Conservation (phyloP, 2,329 filamentous ascomycete species). For the Lomentospora prolificans region DNA sequence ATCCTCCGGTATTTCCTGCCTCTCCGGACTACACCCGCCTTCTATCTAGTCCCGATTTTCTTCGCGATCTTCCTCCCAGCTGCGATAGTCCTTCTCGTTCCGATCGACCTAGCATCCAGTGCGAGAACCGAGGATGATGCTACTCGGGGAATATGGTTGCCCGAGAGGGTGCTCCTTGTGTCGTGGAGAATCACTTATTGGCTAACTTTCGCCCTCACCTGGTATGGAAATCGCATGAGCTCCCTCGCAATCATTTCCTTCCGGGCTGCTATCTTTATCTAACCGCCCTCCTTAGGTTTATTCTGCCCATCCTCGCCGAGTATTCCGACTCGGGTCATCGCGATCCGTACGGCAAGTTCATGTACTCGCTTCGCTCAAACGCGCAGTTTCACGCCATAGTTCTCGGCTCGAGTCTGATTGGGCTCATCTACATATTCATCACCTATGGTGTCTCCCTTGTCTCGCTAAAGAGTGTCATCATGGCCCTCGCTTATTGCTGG, state of each 20-base stretch:
- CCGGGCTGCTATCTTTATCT: too few species aligned
- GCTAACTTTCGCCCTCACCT: conserved; percentile 91
- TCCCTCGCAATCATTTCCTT: too few species aligned
- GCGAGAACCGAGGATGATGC: conserved; percentile 61
- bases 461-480: conserved; percentile 73
- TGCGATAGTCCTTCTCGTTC: conserved; percentile 83
- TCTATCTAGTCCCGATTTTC: conserved; percentile 86
- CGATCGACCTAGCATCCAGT: conserved; percentile 88
- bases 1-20: conserved; percentile 86
- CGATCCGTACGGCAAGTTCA: conserved; percentile 67
- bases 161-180: conserved; percentile 66
- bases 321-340: conserved; percentile 92
- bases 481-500: conserved; percentile 94
- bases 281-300: too few species aligned
- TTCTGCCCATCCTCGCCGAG: conserved; percentile 86
- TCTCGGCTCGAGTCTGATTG: conserved; percentile 58
- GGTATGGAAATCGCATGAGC: too few species aligned
- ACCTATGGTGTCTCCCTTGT: conserved; percentile 63
- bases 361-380: conserved; percentile 81
- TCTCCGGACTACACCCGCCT: conserved; percentile 79
- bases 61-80: conserved; percentile 89
- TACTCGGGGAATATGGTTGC: conserved; percentile 78
- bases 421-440: conserved; percentile 74
- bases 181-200: conserved; percentile 95
- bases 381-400: conserved; percentile 80